Evolutionary conservation across 495 filamentous ascomycete genomes (phyloP).

Genomic region (Thozetella sp.): DNA sequence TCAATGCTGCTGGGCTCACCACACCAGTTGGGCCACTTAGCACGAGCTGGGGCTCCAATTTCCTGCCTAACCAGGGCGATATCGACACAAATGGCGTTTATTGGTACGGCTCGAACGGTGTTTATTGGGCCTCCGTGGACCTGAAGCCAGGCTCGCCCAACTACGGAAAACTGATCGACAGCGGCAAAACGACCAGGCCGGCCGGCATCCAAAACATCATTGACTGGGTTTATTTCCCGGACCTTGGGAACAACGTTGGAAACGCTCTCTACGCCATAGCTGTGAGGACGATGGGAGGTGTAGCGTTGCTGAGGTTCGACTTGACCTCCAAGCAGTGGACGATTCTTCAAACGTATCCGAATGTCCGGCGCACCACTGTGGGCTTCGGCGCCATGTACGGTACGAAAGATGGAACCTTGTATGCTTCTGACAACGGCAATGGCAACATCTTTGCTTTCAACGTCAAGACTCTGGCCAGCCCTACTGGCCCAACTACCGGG

Average conservation of each 20-base stretch:
- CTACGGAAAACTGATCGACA: conserved; percentile 8
- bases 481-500: background rate
- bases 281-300: background rate
- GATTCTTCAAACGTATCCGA: conserved; percentile 1
- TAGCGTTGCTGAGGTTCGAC: background rate
- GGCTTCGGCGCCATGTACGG: conserved; percentile 14
- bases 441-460: conserved; percentile 14
- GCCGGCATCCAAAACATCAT: background rate
- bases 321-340: background rate
- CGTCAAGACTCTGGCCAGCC: background rate
- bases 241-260: no score
- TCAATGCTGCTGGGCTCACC: conserved; percentile 7
- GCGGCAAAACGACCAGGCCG: background rate
- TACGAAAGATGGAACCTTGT: conserved; percentile 15
- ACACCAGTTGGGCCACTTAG: background rate
- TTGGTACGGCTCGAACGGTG: conserved; percentile 7
- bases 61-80: conserved; percentile 9
- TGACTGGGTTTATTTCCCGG: background rate
- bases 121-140: conserved; percentile 7
- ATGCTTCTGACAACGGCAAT: conserved; percentile 13
- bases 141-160: conserved; percentile 8
- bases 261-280: background rate
- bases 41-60: no score
- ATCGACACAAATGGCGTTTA: conserved; percentile 14
- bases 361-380: conserved; percentile 7